phyloP scores from a whole-genome alignment of 352 stramenopile species.

The Pythium coloratum region DNA sequence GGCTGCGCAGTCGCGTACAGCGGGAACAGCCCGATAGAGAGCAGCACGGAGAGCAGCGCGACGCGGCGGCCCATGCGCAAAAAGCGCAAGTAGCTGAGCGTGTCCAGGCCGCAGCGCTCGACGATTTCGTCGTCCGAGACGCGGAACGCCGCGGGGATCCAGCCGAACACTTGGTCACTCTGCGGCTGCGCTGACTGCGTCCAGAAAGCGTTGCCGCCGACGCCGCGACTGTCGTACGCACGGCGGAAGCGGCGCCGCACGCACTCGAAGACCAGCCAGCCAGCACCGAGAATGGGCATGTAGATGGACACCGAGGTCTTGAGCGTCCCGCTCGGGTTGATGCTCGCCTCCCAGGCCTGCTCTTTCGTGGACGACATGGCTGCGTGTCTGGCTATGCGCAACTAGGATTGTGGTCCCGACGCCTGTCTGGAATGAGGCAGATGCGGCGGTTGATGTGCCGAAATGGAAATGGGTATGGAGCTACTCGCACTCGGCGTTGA shows the following conservation, averaged over 20 bases:
- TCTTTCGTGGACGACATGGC: background rate
- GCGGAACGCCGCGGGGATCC: conserved; percentile 43
- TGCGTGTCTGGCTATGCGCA: too few relatives aligned
- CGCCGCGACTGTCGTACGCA: conserved; percentile 53
- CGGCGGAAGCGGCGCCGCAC: conserved; percentile 51
- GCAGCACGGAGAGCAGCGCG: conserved; percentile 53
- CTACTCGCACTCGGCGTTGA: conserved; percentile 9
- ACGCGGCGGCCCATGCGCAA: conserved; percentile 69
- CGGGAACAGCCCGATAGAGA: conserved; percentile 64
- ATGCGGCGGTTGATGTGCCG: conserved; percentile 1
- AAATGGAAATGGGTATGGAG: background rate
- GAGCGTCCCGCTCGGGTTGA: conserved; percentile 70
- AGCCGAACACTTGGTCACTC: conserved; percentile 39
- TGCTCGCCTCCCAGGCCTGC: conserved; percentile 36
- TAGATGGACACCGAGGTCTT: conserved; percentile 72
- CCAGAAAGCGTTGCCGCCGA: conserved; percentile 36
- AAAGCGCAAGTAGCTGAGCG: conserved; percentile 70
- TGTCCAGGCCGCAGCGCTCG: conserved; percentile 73
- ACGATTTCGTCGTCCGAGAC: conserved; percentile 67
- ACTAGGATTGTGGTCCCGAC: too few relatives aligned
- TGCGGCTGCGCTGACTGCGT: conserved; percentile 15
- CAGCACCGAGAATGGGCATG: conserved; percentile 45
- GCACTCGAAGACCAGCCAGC: conserved; percentile 59
- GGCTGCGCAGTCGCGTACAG: conserved; percentile 59
- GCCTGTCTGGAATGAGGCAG: too few relatives aligned